Evolutionary conservation across 1,284 basidiomycete species (phyloP), one percentile per base, ranked within the genome.

Genomic region (Porodaedalea pini): DNA sequence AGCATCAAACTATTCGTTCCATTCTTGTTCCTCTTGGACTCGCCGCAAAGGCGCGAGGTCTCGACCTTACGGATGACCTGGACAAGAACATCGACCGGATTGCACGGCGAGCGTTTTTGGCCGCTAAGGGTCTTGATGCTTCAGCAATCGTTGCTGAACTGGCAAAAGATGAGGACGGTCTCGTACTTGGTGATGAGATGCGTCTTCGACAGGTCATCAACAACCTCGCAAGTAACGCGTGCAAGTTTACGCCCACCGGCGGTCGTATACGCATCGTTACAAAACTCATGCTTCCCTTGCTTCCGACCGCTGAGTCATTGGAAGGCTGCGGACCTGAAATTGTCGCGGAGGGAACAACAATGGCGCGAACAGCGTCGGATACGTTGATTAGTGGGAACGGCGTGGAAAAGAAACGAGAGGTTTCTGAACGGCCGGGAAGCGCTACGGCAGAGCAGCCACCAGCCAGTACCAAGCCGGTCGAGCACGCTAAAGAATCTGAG

Each of bases 1-100:
- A 94, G 67, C 92, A 94, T 70, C 83, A 88, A 66, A 85, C 89
- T 39, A 86, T 94, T 73, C 82, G 84, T 17, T 86, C 89, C 3
- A 79, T 94, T 58, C 83, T 93, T 56, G 79, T 90, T 4, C 87
- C 90, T 2, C 77, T 94, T 37, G 80, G 83, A 43, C 73, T 92
- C 58, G 86, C 88, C 36, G 88, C 90, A 0, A 78, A 90, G 58
- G 85, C 87, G 23, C 79, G 87, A 13, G 80, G 81, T 31, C 78
- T 94, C 41, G 75, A 82, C 54, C 79, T 95, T 55, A 75, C 82
- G 43, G 85, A 83, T 3, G 77, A 85, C 45, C 75, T 94, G 8
- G 93, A 95, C 67, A 76, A 75, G 29, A 77, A 77, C 41, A 90
- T 94, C 58, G 92, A 95, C 65, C 73, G 79, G 65, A 81, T 79